A percentile compares a stretch with the other conserved stretches of the same genome.
These are phyloP conservation scores for Epichloe coenophiala DNA, from an alignment of 2,329 filamentous ascomycete species.

Conservation along the genomic window DNA sequence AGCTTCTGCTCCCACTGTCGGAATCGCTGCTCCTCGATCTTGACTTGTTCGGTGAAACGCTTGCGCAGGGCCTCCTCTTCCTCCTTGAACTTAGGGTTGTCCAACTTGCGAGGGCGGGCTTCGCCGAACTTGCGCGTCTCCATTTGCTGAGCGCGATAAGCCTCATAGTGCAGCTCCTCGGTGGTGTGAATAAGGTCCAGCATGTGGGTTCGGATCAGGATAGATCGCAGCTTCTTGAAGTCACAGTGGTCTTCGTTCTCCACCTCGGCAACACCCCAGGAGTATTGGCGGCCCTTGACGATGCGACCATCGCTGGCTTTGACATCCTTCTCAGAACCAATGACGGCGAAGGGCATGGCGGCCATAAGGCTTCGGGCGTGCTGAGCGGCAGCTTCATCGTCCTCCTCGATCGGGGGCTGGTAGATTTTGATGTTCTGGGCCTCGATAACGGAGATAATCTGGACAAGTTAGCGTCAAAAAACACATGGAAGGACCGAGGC, in stretches of 20 bases:
- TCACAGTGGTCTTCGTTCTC: slow-evolving; percentile 99
- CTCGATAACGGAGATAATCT: slow-evolving; percentile 93
- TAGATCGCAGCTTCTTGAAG: slow-evolving; percentile 99
- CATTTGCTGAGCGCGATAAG: slow-evolving; percentile 98
- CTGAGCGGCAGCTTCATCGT: slow-evolving; percentile 89
- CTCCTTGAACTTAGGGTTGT: slow-evolving; percentile 99
- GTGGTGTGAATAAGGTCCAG: slow-evolving; percentile 98
- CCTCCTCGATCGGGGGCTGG: slow-evolving; percentile 92
- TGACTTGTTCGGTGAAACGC: slow-evolving; percentile 99
- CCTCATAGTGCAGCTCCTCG: slow-evolving; percentile 98
- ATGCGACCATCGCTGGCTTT: slow-evolving; percentile 92
- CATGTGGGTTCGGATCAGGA: slow-evolving; percentile 98
- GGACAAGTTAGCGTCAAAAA: slow-evolving; percentile 9
- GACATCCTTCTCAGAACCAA: slow-evolving; percentile 98
- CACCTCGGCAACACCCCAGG: slow-evolving; percentile 97
- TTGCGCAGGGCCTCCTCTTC: slow-evolving; percentile 97
- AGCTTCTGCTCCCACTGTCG: slow-evolving; percentile 99
- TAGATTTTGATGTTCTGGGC: slow-evolving; percentile 99
- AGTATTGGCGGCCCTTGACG: slow-evolving; percentile 97
- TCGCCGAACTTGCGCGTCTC: slow-evolving; percentile 99
- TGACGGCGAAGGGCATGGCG: slow-evolving; percentile 97
- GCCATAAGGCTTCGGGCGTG: slow-evolving; percentile 90
- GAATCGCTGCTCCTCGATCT: slow-evolving; percentile 99
- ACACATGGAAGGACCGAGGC: background rate
- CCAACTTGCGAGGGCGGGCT: slow-evolving; percentile 89